Evolutionary conservation across 2,329 filamentous ascomycete species (phyloP).

Genomic region (Claviceps citrina): DNA sequence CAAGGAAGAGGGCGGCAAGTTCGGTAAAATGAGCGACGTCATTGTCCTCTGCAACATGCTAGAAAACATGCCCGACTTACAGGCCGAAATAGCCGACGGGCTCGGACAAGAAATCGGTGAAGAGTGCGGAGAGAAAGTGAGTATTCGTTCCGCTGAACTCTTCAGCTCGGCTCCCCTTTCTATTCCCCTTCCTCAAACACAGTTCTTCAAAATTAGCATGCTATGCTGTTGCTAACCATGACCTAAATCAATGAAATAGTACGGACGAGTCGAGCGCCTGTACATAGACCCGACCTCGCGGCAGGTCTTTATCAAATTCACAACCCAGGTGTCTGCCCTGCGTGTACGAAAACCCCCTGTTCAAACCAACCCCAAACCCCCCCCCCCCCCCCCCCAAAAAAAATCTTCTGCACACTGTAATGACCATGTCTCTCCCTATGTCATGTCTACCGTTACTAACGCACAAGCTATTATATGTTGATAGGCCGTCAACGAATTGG

Average conservation of each 20-base stretch:
- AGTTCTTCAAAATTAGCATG: too few relatives aligned
- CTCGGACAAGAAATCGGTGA: slow-evolving; percentile 92
- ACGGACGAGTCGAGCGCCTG: slow-evolving; percentile 68
- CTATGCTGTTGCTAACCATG: slow-evolving; percentile 4
- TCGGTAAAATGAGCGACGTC: slow-evolving; percentile 65
- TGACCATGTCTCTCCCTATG: too few relatives aligned
- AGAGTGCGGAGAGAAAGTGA: slow-evolving; percentile 67
- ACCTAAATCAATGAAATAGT: slow-evolving; percentile 30
- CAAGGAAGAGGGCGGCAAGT: slow-evolving; percentile 33
- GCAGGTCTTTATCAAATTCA: slow-evolving; percentile 88
- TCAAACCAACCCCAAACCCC: not conserved
- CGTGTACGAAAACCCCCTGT: too few relatives aligned
- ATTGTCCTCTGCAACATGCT: slow-evolving; percentile 76
- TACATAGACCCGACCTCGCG: slow-evolving; percentile 50
- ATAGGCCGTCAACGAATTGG: slow-evolving; percentile 83
- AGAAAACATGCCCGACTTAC: slow-evolving; percentile 60
- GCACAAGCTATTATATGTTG: too few relatives aligned
- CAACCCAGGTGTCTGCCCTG: slow-evolving; percentile 66
- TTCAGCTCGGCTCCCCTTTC: too few relatives aligned
- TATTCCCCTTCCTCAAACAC: too few relatives aligned
- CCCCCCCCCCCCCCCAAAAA: not conserved
- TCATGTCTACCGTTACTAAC: too few relatives aligned
- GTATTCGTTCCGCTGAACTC: too few relatives aligned
- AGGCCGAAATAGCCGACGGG: slow-evolving; percentile 57
- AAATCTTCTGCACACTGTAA: too few relatives aligned